These are phyloP conservation scores for Brassica cretica DNA, from an alignment of 345 rosid species.

Conservation along the genomic window DNA sequence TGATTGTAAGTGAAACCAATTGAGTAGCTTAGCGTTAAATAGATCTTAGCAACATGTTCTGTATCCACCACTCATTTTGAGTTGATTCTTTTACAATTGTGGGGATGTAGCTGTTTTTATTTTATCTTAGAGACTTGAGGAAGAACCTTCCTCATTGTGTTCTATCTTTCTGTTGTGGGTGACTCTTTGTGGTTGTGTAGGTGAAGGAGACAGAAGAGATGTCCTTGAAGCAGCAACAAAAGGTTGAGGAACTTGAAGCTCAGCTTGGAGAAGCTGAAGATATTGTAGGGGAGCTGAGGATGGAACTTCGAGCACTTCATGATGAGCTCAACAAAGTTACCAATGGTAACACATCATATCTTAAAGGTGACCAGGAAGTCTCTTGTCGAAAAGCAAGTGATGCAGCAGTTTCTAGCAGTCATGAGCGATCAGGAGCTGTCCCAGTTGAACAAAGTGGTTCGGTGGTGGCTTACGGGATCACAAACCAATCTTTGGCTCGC, in stretches of 20 bases:
- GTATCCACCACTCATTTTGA: too few relatives aligned
- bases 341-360: conserved; percentile 24
- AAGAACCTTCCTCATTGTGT: not conserved
- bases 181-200: conserved; percentile 43
- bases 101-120: too few relatives aligned
- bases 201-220: conserved; percentile 64
- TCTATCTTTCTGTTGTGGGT: conserved; percentile 5
- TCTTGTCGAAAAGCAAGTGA: conserved; percentile 10
- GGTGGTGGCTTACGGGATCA: conserved; percentile 37
- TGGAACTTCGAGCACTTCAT: conserved; percentile 63
- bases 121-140: not conserved
- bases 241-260: conserved; percentile 84
- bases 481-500: conserved; percentile 37
- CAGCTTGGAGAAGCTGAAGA: conserved; percentile 90
- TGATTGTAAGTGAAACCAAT: too few relatives aligned
- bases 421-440: conserved; percentile 36
- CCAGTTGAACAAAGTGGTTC: conserved; percentile 39
- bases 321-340: conserved; percentile 58
- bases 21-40: too few relatives aligned
- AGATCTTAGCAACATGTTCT: too few relatives aligned
- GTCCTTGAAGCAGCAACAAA: conserved; percentile 53
- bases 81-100: too few relatives aligned
- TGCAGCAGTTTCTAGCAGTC: conserved; percentile 40
- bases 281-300: conserved; percentile 76
- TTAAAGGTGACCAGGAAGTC: conserved; percentile 8